Conservation (phyloP, 495 filamentous ascomycete species). For the Annulohypoxylon nitens region DNA sequence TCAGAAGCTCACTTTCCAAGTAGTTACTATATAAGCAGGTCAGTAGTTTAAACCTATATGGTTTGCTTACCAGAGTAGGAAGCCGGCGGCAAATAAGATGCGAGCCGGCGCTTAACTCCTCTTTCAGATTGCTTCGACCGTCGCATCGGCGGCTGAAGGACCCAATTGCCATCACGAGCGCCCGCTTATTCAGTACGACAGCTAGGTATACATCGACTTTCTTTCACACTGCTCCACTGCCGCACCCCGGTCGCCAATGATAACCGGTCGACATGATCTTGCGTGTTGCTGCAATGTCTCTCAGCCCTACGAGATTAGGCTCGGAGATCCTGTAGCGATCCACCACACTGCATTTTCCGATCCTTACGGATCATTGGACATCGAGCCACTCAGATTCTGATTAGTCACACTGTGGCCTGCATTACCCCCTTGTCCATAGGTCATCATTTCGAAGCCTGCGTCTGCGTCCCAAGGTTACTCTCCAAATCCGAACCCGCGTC, state of each 20-base stretch:
- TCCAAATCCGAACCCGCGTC: slow-evolving; percentile 28
- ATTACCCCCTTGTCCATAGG: slow-evolving; percentile 34
- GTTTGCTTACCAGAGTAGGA: slow-evolving; percentile 24
- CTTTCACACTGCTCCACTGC: slow-evolving; percentile 36
- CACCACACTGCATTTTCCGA: slow-evolving; percentile 46
- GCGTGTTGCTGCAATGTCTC: slow-evolving; percentile 45
- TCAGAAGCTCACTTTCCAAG: background rate
- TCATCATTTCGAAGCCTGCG: slow-evolving; percentile 28
- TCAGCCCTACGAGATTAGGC: slow-evolving; percentile 55
- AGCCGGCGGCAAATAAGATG: slow-evolving; percentile 36
- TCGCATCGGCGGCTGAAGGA: slow-evolving; percentile 41
- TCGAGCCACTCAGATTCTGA: slow-evolving; percentile 27
- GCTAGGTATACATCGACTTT: slow-evolving; percentile 24
- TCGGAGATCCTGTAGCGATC: slow-evolving; percentile 48
- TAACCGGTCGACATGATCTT: slow-evolving; percentile 35
- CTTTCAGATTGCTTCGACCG: slow-evolving; percentile 28
- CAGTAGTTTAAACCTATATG: background rate
- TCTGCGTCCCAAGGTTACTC: slow-evolving; percentile 6
- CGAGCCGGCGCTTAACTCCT: slow-evolving; percentile 30
- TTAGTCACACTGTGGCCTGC: slow-evolving; percentile 38
- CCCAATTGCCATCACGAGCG: slow-evolving; percentile 37
- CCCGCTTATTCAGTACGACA: slow-evolving; percentile 38
- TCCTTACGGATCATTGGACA: slow-evolving; percentile 37
- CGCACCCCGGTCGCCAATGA: slow-evolving; percentile 47
- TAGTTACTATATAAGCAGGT: background rate